phyloP scores from a whole-genome alignment of 768 basidiomycete species.

The Ramaria rubella region DNA sequence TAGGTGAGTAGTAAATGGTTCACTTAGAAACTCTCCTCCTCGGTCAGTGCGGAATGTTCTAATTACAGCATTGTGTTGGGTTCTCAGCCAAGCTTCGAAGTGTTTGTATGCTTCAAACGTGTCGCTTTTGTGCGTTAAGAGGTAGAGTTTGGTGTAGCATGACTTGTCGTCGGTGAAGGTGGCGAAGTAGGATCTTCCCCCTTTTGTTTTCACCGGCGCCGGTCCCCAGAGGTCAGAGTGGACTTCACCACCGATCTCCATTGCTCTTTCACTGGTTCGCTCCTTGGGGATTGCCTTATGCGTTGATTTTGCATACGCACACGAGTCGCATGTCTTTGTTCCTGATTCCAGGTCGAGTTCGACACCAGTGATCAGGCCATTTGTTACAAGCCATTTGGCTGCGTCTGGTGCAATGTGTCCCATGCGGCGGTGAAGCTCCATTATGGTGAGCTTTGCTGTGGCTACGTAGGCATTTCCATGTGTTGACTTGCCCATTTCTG shows the following conservation, averaged over 20 bases:
- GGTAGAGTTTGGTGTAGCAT: no score
- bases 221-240: no score
- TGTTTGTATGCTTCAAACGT: slow-evolving; percentile 27
- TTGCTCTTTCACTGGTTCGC: not conserved
- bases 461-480: slow-evolving; percentile 25
- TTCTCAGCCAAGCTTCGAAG: slow-evolving; percentile 29
- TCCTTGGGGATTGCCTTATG: slow-evolving; percentile 25
- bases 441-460: slow-evolving; percentile 29
- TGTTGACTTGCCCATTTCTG: slow-evolving; percentile 19
- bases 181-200: slow-evolving; percentile 2
- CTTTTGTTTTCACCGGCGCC: no score
- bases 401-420: no score
- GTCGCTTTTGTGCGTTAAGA: no score
- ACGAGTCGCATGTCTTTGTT: slow-evolving; percentile 37
- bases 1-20: slow-evolving; percentile 28
- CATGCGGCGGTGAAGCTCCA: no score
- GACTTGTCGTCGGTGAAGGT: slow-evolving; percentile 15
- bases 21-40: no score
- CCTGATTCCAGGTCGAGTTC: no score
- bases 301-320: slow-evolving; percentile 37
- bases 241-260: no score
- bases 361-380: slow-evolving; percentile 27
- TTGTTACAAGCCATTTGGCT: slow-evolving; percentile 20
- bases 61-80: slow-evolving; percentile 26
- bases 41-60: no score